These are phyloP conservation scores for Dactylonectria macrodidyma DNA, from an alignment of 2,329 filamentous ascomycete species.

Conservation along the genomic window DNA sequence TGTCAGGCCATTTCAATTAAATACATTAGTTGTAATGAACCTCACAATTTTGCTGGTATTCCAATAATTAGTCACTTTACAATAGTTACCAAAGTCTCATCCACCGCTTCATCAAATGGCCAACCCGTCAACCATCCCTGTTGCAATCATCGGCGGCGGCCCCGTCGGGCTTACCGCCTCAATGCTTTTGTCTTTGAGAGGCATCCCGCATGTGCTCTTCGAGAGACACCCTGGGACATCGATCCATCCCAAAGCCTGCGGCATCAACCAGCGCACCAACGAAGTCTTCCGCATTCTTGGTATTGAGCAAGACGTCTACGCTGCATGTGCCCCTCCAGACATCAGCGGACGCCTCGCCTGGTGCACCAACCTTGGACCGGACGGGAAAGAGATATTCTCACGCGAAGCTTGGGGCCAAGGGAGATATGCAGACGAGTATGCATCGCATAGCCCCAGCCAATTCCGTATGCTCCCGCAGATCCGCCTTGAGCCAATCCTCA, in stretches of 20 bases:
- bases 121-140: neutral
- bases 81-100: no score
- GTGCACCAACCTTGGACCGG: slow-evolving; percentile 14
- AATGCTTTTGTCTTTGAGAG: slow-evolving; percentile 10
- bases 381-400: slow-evolving; percentile 12
- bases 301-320: slow-evolving; percentile 18
- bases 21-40: no score
- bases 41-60: no score
- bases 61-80: no score
- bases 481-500: slow-evolving; percentile 15
- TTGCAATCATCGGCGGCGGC: slow-evolving; percentile 17
- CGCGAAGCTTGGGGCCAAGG: slow-evolving; percentile 21
- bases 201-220: slow-evolving; percentile 13
- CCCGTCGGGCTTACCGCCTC: slow-evolving; percentile 13
- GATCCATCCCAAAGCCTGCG: slow-evolving; percentile 18
- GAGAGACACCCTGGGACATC: slow-evolving; percentile 14
- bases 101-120: neutral
- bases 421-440: slow-evolving; percentile 5
- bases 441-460: slow-evolving; percentile 7
- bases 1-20: no score
- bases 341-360: slow-evolving; percentile 4
- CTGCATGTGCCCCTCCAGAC: neutral
- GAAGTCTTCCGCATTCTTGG: slow-evolving; percentile 20
- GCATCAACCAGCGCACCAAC: slow-evolving; percentile 21
- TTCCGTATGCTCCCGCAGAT: slow-evolving; percentile 19